phyloP scores from a whole-genome alignment of 2,329 filamentous ascomycete species.

The Fusarium solani-melongenae region DNA sequence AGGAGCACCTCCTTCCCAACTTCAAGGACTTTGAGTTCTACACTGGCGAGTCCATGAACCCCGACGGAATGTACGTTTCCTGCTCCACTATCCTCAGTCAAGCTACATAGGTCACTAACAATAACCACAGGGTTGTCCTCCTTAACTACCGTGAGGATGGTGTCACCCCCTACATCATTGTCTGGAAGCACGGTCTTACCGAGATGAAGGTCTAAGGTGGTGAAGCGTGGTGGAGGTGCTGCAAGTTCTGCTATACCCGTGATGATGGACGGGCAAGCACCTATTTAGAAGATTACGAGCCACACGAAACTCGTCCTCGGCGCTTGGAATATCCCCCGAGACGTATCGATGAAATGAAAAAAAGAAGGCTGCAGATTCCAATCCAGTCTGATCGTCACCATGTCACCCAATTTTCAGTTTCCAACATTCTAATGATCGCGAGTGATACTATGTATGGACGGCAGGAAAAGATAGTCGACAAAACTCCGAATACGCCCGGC shows the following conservation, averaged over 20 bases:
- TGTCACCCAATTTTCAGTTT: neutral
- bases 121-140: conserved; percentile 75
- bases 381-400: conserved; percentile 12
- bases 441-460: neutral
- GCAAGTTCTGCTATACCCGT: conserved; percentile 24
- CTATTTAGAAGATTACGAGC: conserved; percentile 35
- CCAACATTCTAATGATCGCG: neutral
- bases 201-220: conserved; percentile 87
- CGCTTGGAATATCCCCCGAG: conserved; percentile 36
- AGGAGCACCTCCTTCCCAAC: conserved; percentile 82
- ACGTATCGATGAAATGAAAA: conserved; percentile 40
- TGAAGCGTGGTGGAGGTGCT: conserved; percentile 20
- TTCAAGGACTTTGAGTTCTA: conserved; percentile 98
- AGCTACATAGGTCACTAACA: conserved; percentile 5
- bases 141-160: conserved; percentile 99
- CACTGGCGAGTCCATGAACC: conserved; percentile 91
- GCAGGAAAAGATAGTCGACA: neutral
- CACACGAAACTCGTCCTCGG: conserved; percentile 38
- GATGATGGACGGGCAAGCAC: conserved; percentile 32
- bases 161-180: conserved; percentile 84
- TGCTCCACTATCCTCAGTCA: neutral
- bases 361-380: conserved; percentile 35
- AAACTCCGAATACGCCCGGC: conserved; percentile 27
- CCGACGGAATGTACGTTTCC: conserved; percentile 85
- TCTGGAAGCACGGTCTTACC: conserved; percentile 95